Evolutionary conservation across 2,329 filamentous ascomycete genomes (phyloP), one percentile per base, ranked within the genome.

Genomic region (Microsporum audouinii): DNA sequence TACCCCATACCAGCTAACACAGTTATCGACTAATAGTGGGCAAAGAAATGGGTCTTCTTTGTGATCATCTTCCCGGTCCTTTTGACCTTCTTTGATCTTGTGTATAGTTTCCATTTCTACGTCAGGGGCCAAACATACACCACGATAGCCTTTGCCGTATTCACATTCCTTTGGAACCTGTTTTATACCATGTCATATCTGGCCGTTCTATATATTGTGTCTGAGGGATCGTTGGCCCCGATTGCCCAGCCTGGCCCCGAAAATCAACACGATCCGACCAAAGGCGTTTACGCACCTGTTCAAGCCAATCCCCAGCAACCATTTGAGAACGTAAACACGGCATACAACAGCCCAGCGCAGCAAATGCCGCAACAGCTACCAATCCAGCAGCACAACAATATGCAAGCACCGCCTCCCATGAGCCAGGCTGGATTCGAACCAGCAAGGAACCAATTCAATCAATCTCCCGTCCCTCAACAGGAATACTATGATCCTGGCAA

Each of bases 31-130:
- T 23, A 23, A n/a, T 10, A 57, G 55, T 41, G 34, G 38, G 33
- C 55, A 12, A 57, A 57, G 55, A 57, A 57, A 57, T 57, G 55
- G 55, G 41, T 57, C 14, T 38, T 57, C 23, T 10, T 38, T 29
- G 33, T 57, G 55, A 39, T 39, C 8, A 23, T 33, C 5, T 57
- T 41, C 33, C 38, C 55, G 6, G 34, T 57, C n/a, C n/a, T 39
- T 14, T 23, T 57, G 55, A 57, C 38, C 12, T 41, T 57, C 3
- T 38, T 41, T 38, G 55, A 57, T 27, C 12, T 57, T 6, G 55
- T 41, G 12, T 57, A 38, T 29, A 17, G 14, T 10, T 31, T 57
- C 31, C 33, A 57, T 39, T 57, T 57, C 55, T 27, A 10, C 17
- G 23, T 57, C 10, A 39, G 55, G n/a, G n/a, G n/a, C 12, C 33